Evolutionary conservation across 2,329 filamentous ascomycete genomes (phyloP), one percentile per base, ranked within the genome.

Genomic region (Rhynchosporium agropyri): DNA sequence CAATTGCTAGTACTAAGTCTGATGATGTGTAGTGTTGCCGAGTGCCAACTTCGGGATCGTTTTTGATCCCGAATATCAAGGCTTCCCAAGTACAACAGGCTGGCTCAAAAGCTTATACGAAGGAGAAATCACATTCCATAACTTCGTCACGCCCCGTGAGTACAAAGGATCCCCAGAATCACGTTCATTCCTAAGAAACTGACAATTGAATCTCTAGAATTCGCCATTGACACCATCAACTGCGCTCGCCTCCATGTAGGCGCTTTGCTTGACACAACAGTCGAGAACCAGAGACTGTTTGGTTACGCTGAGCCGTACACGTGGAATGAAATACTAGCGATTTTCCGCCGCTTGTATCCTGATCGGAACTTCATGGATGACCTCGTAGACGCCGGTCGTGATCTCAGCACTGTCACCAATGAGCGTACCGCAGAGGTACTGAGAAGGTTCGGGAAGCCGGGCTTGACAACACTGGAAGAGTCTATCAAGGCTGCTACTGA

Each of bases 241-340:
- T 60, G 62, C 5, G 74, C 70, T 1, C 56, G 68, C 29, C 61
- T 76, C 15, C 74, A 76, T 45, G 67, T 76, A 3, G 72, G 71
- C 1, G 70, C 70, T 7, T 55, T 74, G 3, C 64, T 72, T 7
- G 68, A 74, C 28, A 65, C 70, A 2, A 68, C 71, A 3, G 67
- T 75, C 3, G 51, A 69, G 33, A 67, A 67, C 13, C 62, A 66
- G 48, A 72, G 74, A 5, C 45, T 76, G 3, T 70, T 71, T 46
- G 68, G 68, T 6, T 76, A 68, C 64, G 71, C 69, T 0, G 58
- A 69, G 15, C 61, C 54, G 12, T 67, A 60, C 48, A 72, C 71
- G 2, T 31, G 31, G 36, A 67, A 62, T 46, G 48, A 61, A 13
- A 46, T 69, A 2, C 20, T 75, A 3, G 61, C 61, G 7, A 65